Evolutionary conservation across 78 protist genomes (phyloP).

Genomic region (Parvularia atlantis): DNA sequence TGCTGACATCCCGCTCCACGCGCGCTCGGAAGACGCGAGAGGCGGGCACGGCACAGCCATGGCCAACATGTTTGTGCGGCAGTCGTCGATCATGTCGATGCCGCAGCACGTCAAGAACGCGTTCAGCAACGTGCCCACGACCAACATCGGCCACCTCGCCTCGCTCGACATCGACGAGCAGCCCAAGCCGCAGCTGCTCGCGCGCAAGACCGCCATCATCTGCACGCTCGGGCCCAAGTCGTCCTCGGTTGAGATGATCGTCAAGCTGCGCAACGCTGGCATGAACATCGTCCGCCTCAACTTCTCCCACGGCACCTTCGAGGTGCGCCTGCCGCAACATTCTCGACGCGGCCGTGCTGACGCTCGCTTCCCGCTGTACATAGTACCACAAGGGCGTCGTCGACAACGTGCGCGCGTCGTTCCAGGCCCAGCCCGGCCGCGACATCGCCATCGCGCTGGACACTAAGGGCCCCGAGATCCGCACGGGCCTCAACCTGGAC

Average conservation of each 20-base stretch:
- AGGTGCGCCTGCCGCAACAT: too few species aligned
- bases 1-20: too few species aligned
- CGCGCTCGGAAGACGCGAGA: too few species aligned
- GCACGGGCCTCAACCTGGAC: constrained; percentile 31
- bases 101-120: too few species aligned
- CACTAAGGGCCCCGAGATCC: constrained; percentile 68
- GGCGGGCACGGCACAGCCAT: too few species aligned
- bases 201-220: constrained; percentile 37
- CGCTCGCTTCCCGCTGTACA: not conserved
- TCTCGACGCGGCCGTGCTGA: not conserved
- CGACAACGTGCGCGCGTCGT: constrained; percentile 10
- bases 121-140: too few species aligned
- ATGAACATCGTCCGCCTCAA: constrained; percentile 64
- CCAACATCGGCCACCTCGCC: too few species aligned
- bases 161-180: too few species aligned
- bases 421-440: not conserved
- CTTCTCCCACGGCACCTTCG: constrained; percentile 68
- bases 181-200: too few species aligned
- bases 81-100: too few species aligned
- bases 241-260: constrained; percentile 9
- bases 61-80: too few species aligned
- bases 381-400: constrained; percentile 16
- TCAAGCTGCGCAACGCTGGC: constrained; percentile 44
- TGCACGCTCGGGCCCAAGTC: constrained; percentile 45
- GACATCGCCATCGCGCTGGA: constrained; percentile 37